phyloP scores from a whole-genome alignment of 495 filamentous ascomycete species.

The Penicillium pancosmium region DNA sequence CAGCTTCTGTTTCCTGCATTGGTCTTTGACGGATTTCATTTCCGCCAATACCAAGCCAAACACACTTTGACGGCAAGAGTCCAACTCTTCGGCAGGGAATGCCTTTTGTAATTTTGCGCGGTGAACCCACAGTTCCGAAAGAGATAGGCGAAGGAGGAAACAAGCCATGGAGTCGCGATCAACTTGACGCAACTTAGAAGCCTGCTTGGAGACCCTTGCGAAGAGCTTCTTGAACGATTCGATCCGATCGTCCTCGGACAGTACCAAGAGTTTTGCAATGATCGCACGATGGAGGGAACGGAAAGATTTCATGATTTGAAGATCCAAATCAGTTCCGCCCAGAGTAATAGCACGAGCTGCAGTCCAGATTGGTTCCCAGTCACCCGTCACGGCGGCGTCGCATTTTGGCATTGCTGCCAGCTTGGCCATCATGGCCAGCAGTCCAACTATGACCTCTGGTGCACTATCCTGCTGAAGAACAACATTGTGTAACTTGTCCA shows the following conservation, averaged over 20 bases:
- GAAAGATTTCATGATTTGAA: conserved; percentile 48
- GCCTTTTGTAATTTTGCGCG: conserved; percentile 33
- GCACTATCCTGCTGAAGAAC: conserved; percentile 34
- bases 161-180: conserved; percentile 45
- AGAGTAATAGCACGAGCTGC: conserved; percentile 40
- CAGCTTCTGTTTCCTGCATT: conserved; percentile 44
- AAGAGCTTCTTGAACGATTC: conserved; percentile 44
- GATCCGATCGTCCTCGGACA: conserved; percentile 38
- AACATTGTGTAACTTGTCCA: conserved; percentile 42
- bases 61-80: conserved; percentile 36
- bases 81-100: conserved; percentile 37
- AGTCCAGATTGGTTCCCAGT: conserved; percentile 47
- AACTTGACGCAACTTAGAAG: conserved; percentile 39
- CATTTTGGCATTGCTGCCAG: conserved; percentile 47
- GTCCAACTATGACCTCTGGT: conserved; percentile 34
- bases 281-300: conserved; percentile 41
- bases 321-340: conserved; percentile 39
- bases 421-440: conserved; percentile 48
- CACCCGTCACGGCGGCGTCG: conserved; percentile 38
- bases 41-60: conserved; percentile 42
- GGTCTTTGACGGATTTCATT: conserved; percentile 43
- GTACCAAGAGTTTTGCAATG: conserved; percentile 40
- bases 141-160: conserved; percentile 42
- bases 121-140: conserved; percentile 45
- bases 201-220: conserved; percentile 34